phyloP scores from a whole-genome alignment of 164 flowering plant species.

The Sedum album region DNA sequence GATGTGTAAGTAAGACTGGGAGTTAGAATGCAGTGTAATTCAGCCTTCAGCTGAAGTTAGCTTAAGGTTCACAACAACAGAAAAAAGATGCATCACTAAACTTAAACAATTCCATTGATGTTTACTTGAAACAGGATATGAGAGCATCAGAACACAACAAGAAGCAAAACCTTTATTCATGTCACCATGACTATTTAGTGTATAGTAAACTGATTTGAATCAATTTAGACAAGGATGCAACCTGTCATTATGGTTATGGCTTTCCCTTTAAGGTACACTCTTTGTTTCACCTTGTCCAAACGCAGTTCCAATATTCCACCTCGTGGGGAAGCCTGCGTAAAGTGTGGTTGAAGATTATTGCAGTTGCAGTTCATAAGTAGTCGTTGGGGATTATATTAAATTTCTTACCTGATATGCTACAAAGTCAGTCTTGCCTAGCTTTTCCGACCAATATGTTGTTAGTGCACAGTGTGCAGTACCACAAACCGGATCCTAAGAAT shows the following conservation, averaged over 20 bases:
- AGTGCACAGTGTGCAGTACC: constrained; percentile 84
- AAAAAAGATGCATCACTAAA: too few species aligned
- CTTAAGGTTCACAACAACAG: too few species aligned
- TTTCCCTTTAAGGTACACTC: constrained; percentile 59
- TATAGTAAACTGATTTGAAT: not conserved
- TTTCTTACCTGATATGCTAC: constrained; percentile 44
- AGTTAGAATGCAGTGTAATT: not conserved
- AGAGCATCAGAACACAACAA: not conserved
- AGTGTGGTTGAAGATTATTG: not conserved
- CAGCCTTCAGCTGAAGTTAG: not conserved
- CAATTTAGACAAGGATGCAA: constrained; percentile 32
- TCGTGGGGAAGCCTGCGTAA: constrained; percentile 65
- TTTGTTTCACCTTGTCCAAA: constrained; percentile 43
- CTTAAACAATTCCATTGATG: too few species aligned
- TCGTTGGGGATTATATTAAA: constrained; percentile 9
- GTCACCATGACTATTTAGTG: constrained; percentile 3
- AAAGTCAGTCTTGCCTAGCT: constrained; percentile 56
- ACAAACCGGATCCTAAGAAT: constrained; percentile 65
- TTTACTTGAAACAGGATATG: not conserved
- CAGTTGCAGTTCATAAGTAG: not conserved
- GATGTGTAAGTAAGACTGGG: constrained; percentile 4
- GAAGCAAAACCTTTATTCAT: too few species aligned
- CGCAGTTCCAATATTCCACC: constrained; percentile 56
- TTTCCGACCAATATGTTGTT: constrained; percentile 62
- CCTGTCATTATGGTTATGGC: constrained; percentile 74